These are phyloP conservation scores for Fusarium citri DNA, from an alignment of 2,329 filamentous ascomycete species.

Conservation along the genomic window DNA sequence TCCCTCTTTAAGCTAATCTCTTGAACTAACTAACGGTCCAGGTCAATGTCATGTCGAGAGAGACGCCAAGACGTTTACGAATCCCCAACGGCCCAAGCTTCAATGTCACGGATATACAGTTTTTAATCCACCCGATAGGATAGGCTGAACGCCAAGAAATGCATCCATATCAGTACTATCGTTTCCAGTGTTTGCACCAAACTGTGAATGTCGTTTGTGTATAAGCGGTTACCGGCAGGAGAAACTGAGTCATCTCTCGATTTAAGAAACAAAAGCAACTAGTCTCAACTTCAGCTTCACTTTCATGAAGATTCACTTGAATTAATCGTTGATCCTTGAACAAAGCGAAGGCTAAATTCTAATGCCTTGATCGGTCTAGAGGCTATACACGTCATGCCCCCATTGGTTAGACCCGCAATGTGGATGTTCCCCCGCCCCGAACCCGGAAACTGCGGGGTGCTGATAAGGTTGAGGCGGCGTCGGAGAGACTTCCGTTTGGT, in stretches of 20 bases:
- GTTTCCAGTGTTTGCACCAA: neutral
- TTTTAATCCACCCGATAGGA: constrained; percentile 4
- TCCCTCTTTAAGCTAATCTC: constrained; percentile 1
- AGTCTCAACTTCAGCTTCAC: neutral
- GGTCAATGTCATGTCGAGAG: neutral
- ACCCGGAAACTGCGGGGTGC: constrained; percentile 40
- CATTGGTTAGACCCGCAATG: constrained; percentile 25
- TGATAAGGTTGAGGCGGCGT: constrained; percentile 39
- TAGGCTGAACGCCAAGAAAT: constrained; percentile 11
- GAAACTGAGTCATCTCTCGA: neutral
- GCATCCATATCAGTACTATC: neutral
- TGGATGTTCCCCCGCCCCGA: constrained; percentile 25
- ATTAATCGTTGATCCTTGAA: constrained; percentile 5
- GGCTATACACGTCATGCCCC: constrained; percentile 28
- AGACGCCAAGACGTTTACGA: constrained; percentile 13
- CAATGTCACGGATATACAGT: neutral
- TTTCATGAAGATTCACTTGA: neutral
- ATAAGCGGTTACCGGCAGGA: neutral
- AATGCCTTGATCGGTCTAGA: neutral
- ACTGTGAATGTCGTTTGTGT: neutral
- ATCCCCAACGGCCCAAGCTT: constrained; percentile 10
- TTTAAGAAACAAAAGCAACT: neutral
- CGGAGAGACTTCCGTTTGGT: constrained; percentile 3
- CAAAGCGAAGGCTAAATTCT: constrained; percentile 17
- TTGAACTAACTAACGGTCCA: no score